Evolutionary conservation across 2,329 filamentous ascomycete species (phyloP).

Genomic region (Alternaria dauci): DNA sequence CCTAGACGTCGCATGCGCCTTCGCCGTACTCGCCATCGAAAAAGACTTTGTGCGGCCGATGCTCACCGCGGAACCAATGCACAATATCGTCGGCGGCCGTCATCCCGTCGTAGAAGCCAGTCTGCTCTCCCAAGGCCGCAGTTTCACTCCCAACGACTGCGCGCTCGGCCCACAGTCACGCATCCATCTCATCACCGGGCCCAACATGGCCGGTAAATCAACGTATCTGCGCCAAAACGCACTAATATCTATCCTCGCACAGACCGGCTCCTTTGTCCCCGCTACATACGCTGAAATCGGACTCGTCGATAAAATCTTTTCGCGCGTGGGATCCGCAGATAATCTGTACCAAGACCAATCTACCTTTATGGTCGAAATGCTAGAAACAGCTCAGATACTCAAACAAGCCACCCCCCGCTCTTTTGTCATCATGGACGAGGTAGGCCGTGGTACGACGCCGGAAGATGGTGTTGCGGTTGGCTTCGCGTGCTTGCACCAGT

Average conservation of each 20-base stretch:
- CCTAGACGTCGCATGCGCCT: slow-evolving; percentile 87
- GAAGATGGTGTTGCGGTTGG: slow-evolving; percentile 91
- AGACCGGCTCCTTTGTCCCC: slow-evolving; percentile 91
- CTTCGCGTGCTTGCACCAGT: slow-evolving; percentile 85
- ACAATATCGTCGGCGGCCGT: slow-evolving; percentile 83
- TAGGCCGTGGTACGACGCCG: slow-evolving; percentile 91
- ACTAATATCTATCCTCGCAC: slow-evolving; percentile 89
- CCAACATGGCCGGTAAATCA: slow-evolving; percentile 99
- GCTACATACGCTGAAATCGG: slow-evolving; percentile 86
- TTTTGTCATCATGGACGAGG: slow-evolving; percentile 97
- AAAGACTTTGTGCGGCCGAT: slow-evolving; percentile 76
- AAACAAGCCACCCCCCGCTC: slow-evolving; percentile 82
- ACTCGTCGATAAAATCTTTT: slow-evolving; percentile 95
- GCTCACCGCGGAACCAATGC: slow-evolving; percentile 68
- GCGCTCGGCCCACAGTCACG: slow-evolving; percentile 78
- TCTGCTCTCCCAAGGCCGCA: slow-evolving; percentile 78
- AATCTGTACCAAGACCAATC: slow-evolving; percentile 94
- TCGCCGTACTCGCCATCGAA: slow-evolving; percentile 79
- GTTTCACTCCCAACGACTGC: slow-evolving; percentile 87
- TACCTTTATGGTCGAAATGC: slow-evolving; percentile 99
- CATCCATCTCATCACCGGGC: slow-evolving; percentile 75
- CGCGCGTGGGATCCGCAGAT: slow-evolving; percentile 85
- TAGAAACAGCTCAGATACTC: slow-evolving; percentile 91
- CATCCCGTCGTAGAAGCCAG: slow-evolving; percentile 93
- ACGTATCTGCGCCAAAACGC: slow-evolving; percentile 97